A percentile compares a stretch with the other conserved stretches of the same genome.
These are phyloP conservation scores for Aspergillus thermomutatus DNA, from an alignment of 2,329 filamentous ascomycete genomes.

Conservation along the genomic window DNA sequence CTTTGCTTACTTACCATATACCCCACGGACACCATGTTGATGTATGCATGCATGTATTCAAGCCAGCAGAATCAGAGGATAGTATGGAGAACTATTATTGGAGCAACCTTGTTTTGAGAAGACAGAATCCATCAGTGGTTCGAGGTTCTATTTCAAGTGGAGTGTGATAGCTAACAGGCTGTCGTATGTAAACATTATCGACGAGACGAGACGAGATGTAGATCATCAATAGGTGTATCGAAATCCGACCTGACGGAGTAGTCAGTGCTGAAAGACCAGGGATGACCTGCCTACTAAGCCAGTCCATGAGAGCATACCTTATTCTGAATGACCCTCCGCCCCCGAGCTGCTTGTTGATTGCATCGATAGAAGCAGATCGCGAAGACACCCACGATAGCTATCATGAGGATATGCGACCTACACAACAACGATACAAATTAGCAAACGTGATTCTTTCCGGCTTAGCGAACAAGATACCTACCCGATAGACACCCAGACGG, in stretches of 20 bases:
- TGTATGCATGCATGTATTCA: slow-evolving; percentile 19
- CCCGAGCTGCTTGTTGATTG: slow-evolving; percentile 49
- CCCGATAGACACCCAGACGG: slow-evolving; percentile 65
- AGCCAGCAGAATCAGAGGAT: slow-evolving; percentile 8
- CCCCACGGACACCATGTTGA: slow-evolving; percentile 19
- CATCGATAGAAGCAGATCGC: slow-evolving; percentile 52
- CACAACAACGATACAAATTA: neutral
- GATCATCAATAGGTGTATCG: slow-evolving; percentile 32
- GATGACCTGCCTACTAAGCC: no score
- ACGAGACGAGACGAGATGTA: neutral
- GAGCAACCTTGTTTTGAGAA: slow-evolving; percentile 1
- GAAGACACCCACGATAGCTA: slow-evolving; percentile 52
- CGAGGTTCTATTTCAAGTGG: neutral
- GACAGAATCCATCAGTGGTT: neutral
- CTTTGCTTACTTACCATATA: slow-evolving; percentile 24
- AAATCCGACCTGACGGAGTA: slow-evolving; percentile 24
- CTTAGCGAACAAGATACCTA: slow-evolving; percentile 11
- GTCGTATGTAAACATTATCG: neutral
- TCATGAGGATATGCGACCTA: slow-evolving; percentile 58
- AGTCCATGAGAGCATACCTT: slow-evolving; percentile 22
- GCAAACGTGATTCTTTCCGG: neutral
- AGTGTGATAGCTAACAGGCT: neutral
- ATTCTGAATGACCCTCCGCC: slow-evolving; percentile 51
- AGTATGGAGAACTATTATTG: neutral
- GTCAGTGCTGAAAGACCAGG: neutral